Evolutionary conservation across 2,329 filamentous ascomycete genomes (phyloP).

Genomic region (Aspergillus quadrilineatus): DNA sequence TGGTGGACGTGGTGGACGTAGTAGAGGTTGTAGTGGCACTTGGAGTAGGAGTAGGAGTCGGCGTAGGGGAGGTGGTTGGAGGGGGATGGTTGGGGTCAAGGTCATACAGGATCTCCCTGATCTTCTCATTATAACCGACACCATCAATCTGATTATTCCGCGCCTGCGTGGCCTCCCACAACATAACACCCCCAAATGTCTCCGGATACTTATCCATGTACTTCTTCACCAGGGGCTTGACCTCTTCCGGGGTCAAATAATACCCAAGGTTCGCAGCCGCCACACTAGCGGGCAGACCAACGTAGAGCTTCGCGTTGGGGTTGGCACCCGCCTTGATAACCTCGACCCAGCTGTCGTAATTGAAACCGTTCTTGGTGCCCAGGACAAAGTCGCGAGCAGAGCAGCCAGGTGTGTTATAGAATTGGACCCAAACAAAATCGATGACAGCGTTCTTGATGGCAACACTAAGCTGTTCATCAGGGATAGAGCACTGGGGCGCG

Average conservation of each 20-base stretch:
- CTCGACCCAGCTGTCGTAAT: slow-evolving; percentile 48
- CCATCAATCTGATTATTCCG: slow-evolving; percentile 47
- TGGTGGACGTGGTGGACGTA: slow-evolving; percentile 8
- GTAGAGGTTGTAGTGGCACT: background rate
- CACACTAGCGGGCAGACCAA: slow-evolving; percentile 50
- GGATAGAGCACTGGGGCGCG: slow-evolving; percentile 54
- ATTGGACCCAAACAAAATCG: slow-evolving; percentile 57
- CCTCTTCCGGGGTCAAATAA: slow-evolving; percentile 52
- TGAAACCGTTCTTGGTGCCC: slow-evolving; percentile 39
- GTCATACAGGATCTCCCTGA: slow-evolving; percentile 46
- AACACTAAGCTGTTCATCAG: slow-evolving; percentile 48
- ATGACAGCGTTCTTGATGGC: slow-evolving; percentile 48
- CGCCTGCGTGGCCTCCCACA: slow-evolving; percentile 58
- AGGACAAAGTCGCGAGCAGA: slow-evolving; percentile 48
- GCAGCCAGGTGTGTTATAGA: slow-evolving; percentile 55
- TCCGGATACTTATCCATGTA: slow-evolving; percentile 42
- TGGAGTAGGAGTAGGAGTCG: slow-evolving; percentile 11
- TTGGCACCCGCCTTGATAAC: slow-evolving; percentile 38
- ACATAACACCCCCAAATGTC: slow-evolving; percentile 59
- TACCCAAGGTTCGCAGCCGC: slow-evolving; percentile 32
- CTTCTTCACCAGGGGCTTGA: slow-evolving; percentile 44
- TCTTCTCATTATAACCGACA: slow-evolving; percentile 48
- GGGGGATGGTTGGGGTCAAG: slow-evolving; percentile 27
- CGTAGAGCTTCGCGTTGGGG: slow-evolving; percentile 52
- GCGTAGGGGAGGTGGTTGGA: slow-evolving; percentile 19